These are phyloP conservation scores for Daldinia sp. DNA, from an alignment of 2,329 filamentous ascomycete genomes.

Conservation along the genomic window DNA sequence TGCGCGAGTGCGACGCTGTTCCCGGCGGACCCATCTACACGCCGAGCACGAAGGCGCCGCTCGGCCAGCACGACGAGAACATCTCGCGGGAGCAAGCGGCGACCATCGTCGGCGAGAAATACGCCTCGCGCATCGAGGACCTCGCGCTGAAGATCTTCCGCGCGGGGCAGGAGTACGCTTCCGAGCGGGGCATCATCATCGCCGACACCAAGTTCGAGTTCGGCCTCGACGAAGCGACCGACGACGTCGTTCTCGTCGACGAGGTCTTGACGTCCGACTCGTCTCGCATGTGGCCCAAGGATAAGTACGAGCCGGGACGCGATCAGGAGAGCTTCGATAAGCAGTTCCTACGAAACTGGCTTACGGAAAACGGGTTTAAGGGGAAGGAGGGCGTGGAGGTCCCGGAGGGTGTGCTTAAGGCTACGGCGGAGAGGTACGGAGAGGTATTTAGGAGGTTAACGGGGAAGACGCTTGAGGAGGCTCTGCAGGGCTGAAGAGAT, in stretches of 20 bases:
- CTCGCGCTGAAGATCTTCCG: constrained; percentile 74
- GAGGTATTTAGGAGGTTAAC: constrained; percentile 80
- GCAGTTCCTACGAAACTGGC: constrained; percentile 85
- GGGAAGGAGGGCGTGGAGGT: constrained; percentile 79
- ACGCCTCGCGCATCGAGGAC: constrained; percentile 74
- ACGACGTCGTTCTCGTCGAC: constrained; percentile 80
- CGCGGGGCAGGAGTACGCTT: constrained; percentile 72
- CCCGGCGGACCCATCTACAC: constrained; percentile 75
- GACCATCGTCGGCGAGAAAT: constrained; percentile 72
- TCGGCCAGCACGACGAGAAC: constrained; percentile 85
- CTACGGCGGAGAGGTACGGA: constrained; percentile 78
- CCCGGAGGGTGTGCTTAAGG: constrained; percentile 75
- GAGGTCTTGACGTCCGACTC: constrained; percentile 86
- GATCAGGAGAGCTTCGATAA: constrained; percentile 91
- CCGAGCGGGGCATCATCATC: constrained; percentile 77
- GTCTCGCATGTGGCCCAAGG: constrained; percentile 87
- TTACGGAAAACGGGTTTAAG: constrained; percentile 78
- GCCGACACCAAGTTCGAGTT: constrained; percentile 60
- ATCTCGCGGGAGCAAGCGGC: constrained; percentile 77
- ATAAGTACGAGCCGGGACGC: constrained; percentile 75
- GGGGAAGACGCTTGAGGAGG: constrained; percentile 60
- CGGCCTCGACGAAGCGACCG: constrained; percentile 68
- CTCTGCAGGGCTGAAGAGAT: constrained; percentile 19
- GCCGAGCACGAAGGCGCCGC: constrained; percentile 86
- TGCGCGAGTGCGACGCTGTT: constrained; percentile 78